Evolutionary conservation across 176 grass and related monocot genomes (phyloP).

Genomic region (Zea mays): DNA sequence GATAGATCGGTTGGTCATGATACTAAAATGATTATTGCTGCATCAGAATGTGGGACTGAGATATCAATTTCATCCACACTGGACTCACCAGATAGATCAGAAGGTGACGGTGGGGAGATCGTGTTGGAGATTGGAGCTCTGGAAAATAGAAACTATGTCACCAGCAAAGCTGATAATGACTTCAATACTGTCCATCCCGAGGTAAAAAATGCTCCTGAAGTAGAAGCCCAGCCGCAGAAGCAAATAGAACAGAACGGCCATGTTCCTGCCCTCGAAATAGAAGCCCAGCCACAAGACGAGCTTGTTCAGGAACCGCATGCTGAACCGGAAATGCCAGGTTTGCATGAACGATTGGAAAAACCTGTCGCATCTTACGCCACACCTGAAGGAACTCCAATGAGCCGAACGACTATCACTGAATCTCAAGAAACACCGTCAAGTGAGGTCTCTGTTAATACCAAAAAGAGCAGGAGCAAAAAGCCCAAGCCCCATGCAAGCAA

Average conservation of each 20-base stretch:
- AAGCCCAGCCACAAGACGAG: constrained; percentile 17
- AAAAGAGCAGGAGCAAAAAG: constrained; percentile 62
- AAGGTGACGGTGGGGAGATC: constrained; percentile 94
- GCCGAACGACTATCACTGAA: constrained; percentile 49
- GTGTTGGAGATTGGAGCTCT: constrained; percentile 83
- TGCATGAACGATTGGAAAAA: constrained; percentile 42
- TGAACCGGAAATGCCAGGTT: constrained; percentile 34
- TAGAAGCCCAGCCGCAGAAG: constrained; percentile 21
- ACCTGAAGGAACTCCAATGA: constrained; percentile 71
- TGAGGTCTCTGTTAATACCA: constrained; percentile 75
- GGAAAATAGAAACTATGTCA: constrained; percentile 52
- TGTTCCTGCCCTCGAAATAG: constrained; percentile 13
- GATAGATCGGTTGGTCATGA: constrained; percentile 43
- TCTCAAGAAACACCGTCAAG: constrained; percentile 83
- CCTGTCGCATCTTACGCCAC: constrained; percentile 44
- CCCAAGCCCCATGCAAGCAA: constrained; percentile 54
- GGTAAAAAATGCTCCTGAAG: constrained; percentile 21
- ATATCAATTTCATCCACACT: constrained; percentile 97
- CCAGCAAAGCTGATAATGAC: constrained; percentile 35
- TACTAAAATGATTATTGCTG: constrained; percentile 57
- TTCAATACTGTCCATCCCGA: constrained; percentile 37
- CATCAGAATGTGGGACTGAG: constrained; percentile 96
- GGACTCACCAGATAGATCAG: constrained; percentile 93
- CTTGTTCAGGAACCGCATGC: constrained; percentile 40
- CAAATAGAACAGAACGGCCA: constrained; percentile 33